phyloP scores from a whole-genome alignment of 1,284 basidiomycete species.

The Polyporus tsugae region DNA sequence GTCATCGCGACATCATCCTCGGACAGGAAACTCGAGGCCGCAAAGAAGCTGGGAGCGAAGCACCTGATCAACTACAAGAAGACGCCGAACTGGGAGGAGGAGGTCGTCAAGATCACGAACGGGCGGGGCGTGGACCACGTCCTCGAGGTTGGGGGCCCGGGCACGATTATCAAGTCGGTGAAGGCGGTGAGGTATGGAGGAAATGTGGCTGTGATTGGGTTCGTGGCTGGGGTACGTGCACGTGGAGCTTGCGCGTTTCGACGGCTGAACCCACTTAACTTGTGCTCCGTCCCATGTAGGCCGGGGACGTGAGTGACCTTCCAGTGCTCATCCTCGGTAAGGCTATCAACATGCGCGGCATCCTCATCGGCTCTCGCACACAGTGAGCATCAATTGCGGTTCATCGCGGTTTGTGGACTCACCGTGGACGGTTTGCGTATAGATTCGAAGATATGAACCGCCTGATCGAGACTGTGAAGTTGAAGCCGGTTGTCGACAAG shows the following conservation, averaged over 20 bases:
- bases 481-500: constrained; percentile 50
- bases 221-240: constrained; percentile 42
- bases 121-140: constrained; percentile 54
- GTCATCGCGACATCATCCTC: constrained; percentile 54
- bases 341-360: constrained; percentile 38
- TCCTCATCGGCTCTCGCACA: constrained; percentile 23
- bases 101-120: constrained; percentile 42
- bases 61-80: constrained; percentile 50
- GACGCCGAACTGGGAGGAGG: constrained; percentile 52
- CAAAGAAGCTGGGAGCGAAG: constrained; percentile 45
- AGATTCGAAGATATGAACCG: constrained; percentile 49
- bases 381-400: constrained; percentile 24
- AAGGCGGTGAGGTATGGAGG: constrained; percentile 47
- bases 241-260: constrained; percentile 5
- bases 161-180: constrained; percentile 49
- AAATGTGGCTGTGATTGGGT: constrained; percentile 50
- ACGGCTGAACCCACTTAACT: not conserved
- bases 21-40: constrained; percentile 49
- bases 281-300: not conserved
- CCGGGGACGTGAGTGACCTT: constrained; percentile 15
- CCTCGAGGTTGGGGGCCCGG: constrained; percentile 52
- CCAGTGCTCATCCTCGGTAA: constrained; percentile 11
- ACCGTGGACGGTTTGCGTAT: not conserved
- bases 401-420: not conserved
- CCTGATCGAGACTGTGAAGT: constrained; percentile 41